Evolutionary conservation across 345 rosid species (phyloP).

Genomic region (Limnanthes douglasii): DNA sequence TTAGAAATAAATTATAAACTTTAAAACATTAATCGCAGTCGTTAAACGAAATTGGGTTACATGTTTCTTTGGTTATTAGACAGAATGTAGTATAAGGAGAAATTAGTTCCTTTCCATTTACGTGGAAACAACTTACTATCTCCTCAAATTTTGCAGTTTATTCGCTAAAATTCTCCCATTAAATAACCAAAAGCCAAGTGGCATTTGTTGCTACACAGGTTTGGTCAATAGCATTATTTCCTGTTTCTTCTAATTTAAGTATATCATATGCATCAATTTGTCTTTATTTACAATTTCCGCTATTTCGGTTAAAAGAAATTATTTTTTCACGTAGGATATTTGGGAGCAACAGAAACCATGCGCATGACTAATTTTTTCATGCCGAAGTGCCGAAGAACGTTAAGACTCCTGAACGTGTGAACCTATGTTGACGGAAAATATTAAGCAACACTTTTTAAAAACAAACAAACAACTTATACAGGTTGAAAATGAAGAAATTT

Average conservation of each 20-base stretch:
- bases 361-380: constrained; percentile 87
- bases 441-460: no score
- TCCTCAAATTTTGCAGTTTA: constrained; percentile 43
- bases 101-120: no score
- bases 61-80: no score
- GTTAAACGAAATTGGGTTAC: no score
- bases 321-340: neutral
- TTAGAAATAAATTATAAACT: no score
- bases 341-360: constrained; percentile 96
- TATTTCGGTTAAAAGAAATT: neutral
- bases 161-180: constrained; percentile 39
- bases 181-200: constrained; percentile 83
- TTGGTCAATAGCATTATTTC: constrained; percentile 3
- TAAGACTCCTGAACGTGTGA: constrained; percentile 46
- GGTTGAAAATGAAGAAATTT: no score
- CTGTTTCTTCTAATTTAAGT: neutral
- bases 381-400: constrained; percentile 59
- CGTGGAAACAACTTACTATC: no score
- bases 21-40: no score
- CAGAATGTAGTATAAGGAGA: no score
- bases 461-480: no score
- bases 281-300: neutral
- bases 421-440: no score
- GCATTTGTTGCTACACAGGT: constrained; percentile 82
- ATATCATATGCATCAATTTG: neutral